Evolutionary conservation across 345 rosid genomes (phyloP).

Genomic region (Ailanthus altissimus): DNA sequence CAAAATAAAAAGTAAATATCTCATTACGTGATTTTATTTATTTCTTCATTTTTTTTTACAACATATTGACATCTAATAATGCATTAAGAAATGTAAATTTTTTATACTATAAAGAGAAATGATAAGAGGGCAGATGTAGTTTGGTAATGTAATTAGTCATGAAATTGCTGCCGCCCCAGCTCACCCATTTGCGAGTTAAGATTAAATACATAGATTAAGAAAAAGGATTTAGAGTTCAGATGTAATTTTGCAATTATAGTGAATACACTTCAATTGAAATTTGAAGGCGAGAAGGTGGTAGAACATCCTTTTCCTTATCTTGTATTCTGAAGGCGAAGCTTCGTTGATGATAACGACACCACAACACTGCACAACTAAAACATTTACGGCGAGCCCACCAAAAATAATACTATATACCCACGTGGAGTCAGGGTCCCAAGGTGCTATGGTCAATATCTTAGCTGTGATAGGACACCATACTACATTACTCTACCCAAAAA

Average conservation of each 20-base stretch:
- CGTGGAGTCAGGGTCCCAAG: conserved; percentile 36
- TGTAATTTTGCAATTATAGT: neutral
- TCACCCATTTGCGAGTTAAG: neutral
- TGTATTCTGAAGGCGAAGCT: neutral
- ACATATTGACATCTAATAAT: neutral
- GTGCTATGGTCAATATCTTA: neutral
- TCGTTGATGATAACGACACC: neutral
- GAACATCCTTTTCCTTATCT: conserved; percentile 24
- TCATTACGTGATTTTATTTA: neutral
- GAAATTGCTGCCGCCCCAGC: no score
- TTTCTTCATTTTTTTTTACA: neutral
- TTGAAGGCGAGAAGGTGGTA: neutral
- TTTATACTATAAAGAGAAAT: neutral
- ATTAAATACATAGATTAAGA: neutral
- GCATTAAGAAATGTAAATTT: neutral
- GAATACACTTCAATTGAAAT: neutral
- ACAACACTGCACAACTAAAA: neutral
- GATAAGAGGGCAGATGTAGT: neutral
- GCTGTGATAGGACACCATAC: neutral
- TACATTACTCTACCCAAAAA: neutral
- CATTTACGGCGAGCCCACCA: neutral
- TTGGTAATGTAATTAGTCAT: no score
- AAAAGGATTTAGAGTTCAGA: neutral
- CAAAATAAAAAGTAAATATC: neutral
- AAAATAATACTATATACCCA: conserved; percentile 29